Conservation (phyloP, 1,284 basidiomycete species). For the Sanghuangporus weigelae region DNA sequence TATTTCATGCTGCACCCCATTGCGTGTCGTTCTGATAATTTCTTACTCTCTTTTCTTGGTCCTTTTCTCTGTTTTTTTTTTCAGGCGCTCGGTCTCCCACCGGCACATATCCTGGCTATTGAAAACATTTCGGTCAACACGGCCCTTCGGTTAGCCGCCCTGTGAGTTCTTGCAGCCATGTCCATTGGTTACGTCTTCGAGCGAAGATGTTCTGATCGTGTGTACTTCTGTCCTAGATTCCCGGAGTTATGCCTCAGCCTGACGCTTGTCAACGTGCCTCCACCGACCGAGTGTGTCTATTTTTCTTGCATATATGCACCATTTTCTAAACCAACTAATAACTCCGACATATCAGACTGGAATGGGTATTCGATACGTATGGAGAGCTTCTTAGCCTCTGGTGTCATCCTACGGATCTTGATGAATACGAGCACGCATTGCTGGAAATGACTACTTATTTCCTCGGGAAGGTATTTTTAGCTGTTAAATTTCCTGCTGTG, state of each 20-base stretch:
- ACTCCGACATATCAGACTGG: slow-evolving; percentile 36
- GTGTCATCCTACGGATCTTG: slow-evolving; percentile 61
- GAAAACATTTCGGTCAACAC: slow-evolving; percentile 48
- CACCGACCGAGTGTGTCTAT: slow-evolving; percentile 51
- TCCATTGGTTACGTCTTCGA: slow-evolving; percentile 3
- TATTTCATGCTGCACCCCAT: background rate
- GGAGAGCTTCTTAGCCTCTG: slow-evolving; percentile 60
- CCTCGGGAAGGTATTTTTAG: slow-evolving; percentile 41
- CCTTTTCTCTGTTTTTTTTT: slow-evolving; percentile 9
- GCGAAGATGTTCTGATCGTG: slow-evolving; percentile 5
- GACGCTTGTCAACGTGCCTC: slow-evolving; percentile 61
- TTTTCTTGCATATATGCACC: background rate
- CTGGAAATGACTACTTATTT: slow-evolving; percentile 52
- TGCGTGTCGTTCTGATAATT: background rate
- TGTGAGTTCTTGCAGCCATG: slow-evolving; percentile 40
- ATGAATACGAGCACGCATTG: slow-evolving; percentile 59
- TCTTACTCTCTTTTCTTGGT: background rate
- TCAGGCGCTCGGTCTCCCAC: slow-evolving; percentile 57
- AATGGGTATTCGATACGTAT: slow-evolving; percentile 52
- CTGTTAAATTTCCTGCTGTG: background rate
- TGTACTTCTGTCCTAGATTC: slow-evolving; percentile 40
- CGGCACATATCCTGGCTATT: slow-evolving; percentile 61
- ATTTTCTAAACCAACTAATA: background rate
- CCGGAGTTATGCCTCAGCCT: slow-evolving; percentile 67
- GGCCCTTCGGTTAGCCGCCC: slow-evolving; percentile 54